Evolutionary conservation across 2,329 filamentous ascomycete species (phyloP).

Genomic region (Fusarium mangiferae): DNA sequence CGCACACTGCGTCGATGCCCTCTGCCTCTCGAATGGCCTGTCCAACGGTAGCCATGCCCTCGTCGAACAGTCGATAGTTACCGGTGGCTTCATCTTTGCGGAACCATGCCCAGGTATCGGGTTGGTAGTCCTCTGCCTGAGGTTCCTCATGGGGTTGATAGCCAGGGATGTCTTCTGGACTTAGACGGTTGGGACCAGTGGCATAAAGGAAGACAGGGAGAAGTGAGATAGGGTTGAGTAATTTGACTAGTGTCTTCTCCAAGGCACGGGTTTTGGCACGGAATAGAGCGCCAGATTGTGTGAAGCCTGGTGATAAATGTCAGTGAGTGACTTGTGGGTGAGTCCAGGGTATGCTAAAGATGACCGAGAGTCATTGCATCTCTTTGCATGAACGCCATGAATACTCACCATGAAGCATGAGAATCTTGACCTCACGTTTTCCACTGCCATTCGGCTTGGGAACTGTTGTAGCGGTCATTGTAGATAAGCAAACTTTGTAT

Average conservation of each 20-base stretch:
- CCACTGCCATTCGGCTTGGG: slow-evolving; percentile 48
- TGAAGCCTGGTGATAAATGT: slow-evolving; percentile 70
- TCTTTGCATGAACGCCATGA: neutral
- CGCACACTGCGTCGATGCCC: slow-evolving; percentile 80
- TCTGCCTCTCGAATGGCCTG: slow-evolving; percentile 69
- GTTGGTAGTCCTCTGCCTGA: slow-evolving; percentile 59
- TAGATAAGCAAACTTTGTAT: slow-evolving; percentile 22
- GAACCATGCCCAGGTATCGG: slow-evolving; percentile 86
- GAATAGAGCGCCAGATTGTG: slow-evolving; percentile 88
- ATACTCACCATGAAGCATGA: slow-evolving; percentile 77
- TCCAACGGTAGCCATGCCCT: slow-evolving; percentile 73
- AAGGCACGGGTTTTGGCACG: slow-evolving; percentile 88
- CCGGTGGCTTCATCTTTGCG: slow-evolving; percentile 72
- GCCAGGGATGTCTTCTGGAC: slow-evolving; percentile 74
- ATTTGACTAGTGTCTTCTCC: slow-evolving; percentile 81
- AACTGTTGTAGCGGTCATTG: slow-evolving; percentile 42
- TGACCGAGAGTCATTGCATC: neutral
- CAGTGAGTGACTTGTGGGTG: slow-evolving; percentile 10
- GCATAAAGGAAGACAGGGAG: slow-evolving; percentile 72
- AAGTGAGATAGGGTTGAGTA: slow-evolving; percentile 69
- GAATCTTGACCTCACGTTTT: slow-evolving; percentile 70
- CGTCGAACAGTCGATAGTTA: slow-evolving; percentile 75
- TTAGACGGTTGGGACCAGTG: slow-evolving; percentile 73
- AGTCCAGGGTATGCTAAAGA: neutral
- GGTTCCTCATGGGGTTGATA: slow-evolving; percentile 61